Evolutionary conservation across 306 rosid genomes (phyloP), one percentile per base, ranked within the genome.

Genomic region (Lotus japonicus): DNA sequence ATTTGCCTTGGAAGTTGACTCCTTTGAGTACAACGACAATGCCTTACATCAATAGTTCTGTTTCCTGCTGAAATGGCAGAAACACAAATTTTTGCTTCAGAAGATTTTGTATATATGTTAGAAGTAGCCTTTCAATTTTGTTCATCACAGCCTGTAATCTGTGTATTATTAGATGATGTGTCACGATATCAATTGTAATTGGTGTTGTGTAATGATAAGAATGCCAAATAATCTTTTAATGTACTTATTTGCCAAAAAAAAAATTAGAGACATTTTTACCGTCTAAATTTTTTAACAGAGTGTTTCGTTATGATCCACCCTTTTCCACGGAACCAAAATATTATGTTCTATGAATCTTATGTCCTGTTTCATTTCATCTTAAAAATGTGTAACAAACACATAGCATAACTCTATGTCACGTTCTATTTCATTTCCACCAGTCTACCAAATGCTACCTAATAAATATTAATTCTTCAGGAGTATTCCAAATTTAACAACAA

Each of bases 41-140:
- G 61, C 38, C 66, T 56, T 19, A 9, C 68, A 49, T 76, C 63
- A 5, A 6, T 50, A 53, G 64, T 74, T 61, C 11, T 70, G 58
- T 66, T 46, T 61, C 41, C 75, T 58, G 72, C 58, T 61, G 64
- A 70, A 55, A 67, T 67, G 48, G 77, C 63, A 36, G 54, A 44
- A 46, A 68, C 17, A 42, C 76, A 70, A 61, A 48, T 75, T 82
- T 75, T 80, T 73, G 75, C 48, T 64, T 57, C 33, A 19, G 54
- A 67, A 39, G 44, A n/a, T 65, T 64, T 26, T 82, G 83, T 82
- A 75, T 42, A 79, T 79, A 82, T 18, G n/a, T 35, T 54, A 64
- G 72, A 58, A 72, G 74, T 48, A 50, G 77, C 52, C 18, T 62
- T 75, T 66, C 74, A 76, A 44, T 83, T 70, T 58, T 77, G 67